Conservation (phyloP, 2,329 filamentous ascomycete species). For the Sclerotinia spermophila region DNA sequence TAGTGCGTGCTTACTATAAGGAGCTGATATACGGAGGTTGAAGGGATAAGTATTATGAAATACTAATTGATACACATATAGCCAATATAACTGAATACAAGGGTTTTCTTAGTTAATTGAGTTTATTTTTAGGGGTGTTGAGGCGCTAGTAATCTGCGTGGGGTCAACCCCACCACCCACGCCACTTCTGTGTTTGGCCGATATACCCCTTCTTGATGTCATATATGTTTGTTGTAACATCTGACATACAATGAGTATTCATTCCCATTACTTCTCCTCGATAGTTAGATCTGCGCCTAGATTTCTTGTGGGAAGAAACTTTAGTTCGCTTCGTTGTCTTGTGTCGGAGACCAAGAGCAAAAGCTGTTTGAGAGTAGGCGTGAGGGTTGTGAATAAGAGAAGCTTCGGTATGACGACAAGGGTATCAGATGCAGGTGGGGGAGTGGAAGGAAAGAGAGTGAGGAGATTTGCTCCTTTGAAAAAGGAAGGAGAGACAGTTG, state of each 20-base stretch:
- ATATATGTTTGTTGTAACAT: background rate
- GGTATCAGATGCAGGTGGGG: background rate
- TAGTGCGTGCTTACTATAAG: background rate
- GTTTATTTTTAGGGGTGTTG: too few relatives aligned
- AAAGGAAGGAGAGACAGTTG: conserved; percentile 30
- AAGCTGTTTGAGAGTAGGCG: background rate
- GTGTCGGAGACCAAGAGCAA: background rate
- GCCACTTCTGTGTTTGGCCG: background rate
- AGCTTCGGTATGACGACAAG: background rate
- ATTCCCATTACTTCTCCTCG: background rate
- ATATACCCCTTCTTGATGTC: background rate
- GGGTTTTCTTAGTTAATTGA: too few relatives aligned
- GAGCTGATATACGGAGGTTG: background rate
- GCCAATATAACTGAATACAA: too few relatives aligned
- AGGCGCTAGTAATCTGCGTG: background rate
- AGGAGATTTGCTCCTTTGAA: conserved; percentile 56
- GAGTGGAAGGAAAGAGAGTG: background rate
- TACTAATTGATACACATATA: too few relatives aligned
- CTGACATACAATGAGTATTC: background rate
- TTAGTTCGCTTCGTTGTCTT: background rate
- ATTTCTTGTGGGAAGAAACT: background rate
- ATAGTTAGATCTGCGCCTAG: background rate
- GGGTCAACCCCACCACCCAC: background rate
- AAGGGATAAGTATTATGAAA: too few relatives aligned
- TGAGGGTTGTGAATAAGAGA: background rate